Evolutionary conservation across 1,284 basidiomycete genomes (phyloP), one percentile per base, ranked within the genome.

Genomic region (Dichomitus squalens): DNA sequence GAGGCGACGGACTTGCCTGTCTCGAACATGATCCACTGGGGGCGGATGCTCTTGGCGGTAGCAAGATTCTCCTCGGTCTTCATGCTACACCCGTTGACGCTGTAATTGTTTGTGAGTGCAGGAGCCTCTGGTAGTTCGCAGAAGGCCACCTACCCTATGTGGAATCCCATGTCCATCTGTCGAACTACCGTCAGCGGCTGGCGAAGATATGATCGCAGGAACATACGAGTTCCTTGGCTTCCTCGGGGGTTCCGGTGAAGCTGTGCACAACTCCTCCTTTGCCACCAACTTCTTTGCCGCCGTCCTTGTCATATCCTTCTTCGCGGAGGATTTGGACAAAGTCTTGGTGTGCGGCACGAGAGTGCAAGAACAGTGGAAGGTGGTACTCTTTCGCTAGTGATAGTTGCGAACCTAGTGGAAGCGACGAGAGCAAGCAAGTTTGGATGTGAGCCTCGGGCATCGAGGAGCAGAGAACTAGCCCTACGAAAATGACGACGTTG

Each of bases 311-410:
- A 57, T 88, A 86, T 0, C 86, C 85, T 68, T 87, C 86, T 65
- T 87, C 85, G 29, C 75, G 74, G 18, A 92, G 77, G 16, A 95
- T 89, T 2, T 73, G 69, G 33, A 93, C 86, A 60, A 92, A 81
- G 66, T 96, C 93, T 0, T 69, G 64, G 66, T 93, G 90, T 0
- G 90, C 85, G 23, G 89, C 84, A 25, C 93, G 83, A 7, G 88
- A 94, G 71, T 96, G 95, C 3, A 96, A 78, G 72, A 96, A 96
- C 6, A 96, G 71, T 0, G 94, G 93, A 4, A 96, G 79, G 63
- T 83, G 77, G 66, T 87, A 82, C 66, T 86, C 86, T 65, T 87
- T 86, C 0, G 92, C 89, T 5, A 96, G 77, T 1, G 68, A 64
- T 3, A 96, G 78, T 66, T 95, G 90, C 7, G 79, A 72, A 34